Evolutionary conservation across 2,329 filamentous ascomycete genomes (phyloP).

Genomic region (Monosporascus ibericus): DNA sequence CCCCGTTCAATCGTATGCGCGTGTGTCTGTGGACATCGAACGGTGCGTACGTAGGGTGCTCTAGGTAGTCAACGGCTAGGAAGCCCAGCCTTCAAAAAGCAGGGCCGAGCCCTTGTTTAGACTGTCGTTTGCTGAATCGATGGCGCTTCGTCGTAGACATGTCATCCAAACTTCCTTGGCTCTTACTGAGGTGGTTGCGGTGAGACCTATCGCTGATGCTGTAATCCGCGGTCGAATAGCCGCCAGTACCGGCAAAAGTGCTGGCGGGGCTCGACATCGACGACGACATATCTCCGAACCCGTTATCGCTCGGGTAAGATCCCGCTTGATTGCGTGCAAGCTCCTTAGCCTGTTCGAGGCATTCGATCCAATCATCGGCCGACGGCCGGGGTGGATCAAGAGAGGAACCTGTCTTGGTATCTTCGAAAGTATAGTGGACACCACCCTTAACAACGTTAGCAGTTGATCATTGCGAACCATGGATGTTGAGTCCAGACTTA

Average conservation of each 20-base stretch:
- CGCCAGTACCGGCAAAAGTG: conserved; percentile 57
- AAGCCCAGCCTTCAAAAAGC: conserved; percentile 55
- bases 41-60: conserved; percentile 8
- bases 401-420: conserved; percentile 63
- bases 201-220: conserved; percentile 44
- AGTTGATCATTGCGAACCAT: neutral
- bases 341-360: conserved; percentile 79
- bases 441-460: conserved; percentile 55
- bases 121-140: conserved; percentile 86
- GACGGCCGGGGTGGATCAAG: conserved; percentile 55
- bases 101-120: conserved; percentile 86
- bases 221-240: conserved; percentile 44
- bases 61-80: conserved; percentile 5
- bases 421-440: conserved; percentile 89
- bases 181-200: conserved; percentile 54
- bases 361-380: conserved; percentile 88
- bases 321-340: conserved; percentile 64
- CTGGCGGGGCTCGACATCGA: conserved; percentile 70
- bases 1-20: conserved; percentile 1
- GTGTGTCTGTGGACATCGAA: conserved; percentile 5
- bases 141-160: conserved; percentile 46
- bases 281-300: conserved; percentile 63
- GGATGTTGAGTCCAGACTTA: conserved; percentile 45
- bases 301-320: conserved; percentile 61
- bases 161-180: conserved; percentile 50